Evolutionary conservation across 2,329 filamentous ascomycete genomes (phyloP), one percentile per base, ranked within the genome.

Genomic region (Alternaria brassicicola): DNA sequence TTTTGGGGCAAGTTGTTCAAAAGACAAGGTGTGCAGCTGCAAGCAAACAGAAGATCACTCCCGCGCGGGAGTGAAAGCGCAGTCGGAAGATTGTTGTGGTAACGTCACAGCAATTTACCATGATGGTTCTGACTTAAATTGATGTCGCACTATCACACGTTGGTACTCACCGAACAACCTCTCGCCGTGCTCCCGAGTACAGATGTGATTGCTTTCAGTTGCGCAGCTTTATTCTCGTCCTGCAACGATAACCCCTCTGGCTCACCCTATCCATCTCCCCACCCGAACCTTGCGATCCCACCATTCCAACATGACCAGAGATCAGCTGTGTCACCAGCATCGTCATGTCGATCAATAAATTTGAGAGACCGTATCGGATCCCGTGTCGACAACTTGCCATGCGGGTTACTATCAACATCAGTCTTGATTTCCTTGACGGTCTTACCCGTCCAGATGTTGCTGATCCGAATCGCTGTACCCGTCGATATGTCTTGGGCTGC

Each of bases 371-470:
- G 64, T 17, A 69, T 65, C 50, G 56, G 56, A 9, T 38, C 38
- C 17, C 36, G 6, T 12, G 12, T 30, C 2, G n/a, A 5, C 7
- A 17, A 30, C 3, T 25, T 19, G 6, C 33, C 25, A 38, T n/a
- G 8, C n/a, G n/a, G n/a, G 31, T 36, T 45, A 17, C 46, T 25
- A 4, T 45, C 33, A 8, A 41, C 28, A 3, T 15, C 43, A 47
- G 36, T 50, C 30, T 31, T 33, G n/a, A 73, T 65, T 45, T 72
- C 68, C n/a, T 62, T 64, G 1, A 74, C 60, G 17, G 61, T 47
- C 25, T 65, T 63, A 4, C 76, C 76, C 0, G 71, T 74, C 62
- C 70, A 73, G 41, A 78, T 42, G 43, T 72, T 77, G 41, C 70
- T 73, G 0, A 78, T 57, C 5, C 62, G 55, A 12, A 78, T 61